Conservation (phyloP, 345 rosid genomes). For the Eucalyptus paniculata region DNA sequence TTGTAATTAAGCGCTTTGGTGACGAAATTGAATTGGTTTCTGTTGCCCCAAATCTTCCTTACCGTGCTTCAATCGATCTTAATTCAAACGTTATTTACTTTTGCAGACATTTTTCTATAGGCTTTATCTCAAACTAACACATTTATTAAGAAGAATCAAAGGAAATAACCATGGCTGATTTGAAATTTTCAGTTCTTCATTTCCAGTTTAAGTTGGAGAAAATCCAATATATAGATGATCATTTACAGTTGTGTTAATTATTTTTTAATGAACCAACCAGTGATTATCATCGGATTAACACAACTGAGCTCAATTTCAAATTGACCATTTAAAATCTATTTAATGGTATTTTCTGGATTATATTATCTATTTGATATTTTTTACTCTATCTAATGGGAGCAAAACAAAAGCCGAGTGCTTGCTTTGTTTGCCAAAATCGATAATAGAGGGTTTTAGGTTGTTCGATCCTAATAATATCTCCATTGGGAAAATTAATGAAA, state of each 20-base stretch:
- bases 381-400: neutral
- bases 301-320: neutral
- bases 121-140: neutral
- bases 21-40: neutral
- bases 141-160: neutral
- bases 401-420: neutral
- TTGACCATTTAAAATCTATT: neutral
- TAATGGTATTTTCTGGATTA: neutral
- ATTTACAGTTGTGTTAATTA: neutral
- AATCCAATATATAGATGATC: neutral
- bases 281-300: neutral
- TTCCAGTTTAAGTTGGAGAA: neutral
- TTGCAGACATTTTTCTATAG: neutral
- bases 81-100: neutral
- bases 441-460: neutral
- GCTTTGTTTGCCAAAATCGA: neutral
- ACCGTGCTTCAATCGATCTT: neutral
- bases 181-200: neutral
- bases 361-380: neutral
- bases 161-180: neutral
- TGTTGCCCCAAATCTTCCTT: neutral
- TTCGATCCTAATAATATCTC: neutral
- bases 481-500: neutral
- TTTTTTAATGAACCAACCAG: neutral
- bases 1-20: neutral